These are phyloP conservation scores for Macadamia tetraphylla DNA, from an alignment of 164 flowering plant species.

Conservation along the genomic window DNA sequence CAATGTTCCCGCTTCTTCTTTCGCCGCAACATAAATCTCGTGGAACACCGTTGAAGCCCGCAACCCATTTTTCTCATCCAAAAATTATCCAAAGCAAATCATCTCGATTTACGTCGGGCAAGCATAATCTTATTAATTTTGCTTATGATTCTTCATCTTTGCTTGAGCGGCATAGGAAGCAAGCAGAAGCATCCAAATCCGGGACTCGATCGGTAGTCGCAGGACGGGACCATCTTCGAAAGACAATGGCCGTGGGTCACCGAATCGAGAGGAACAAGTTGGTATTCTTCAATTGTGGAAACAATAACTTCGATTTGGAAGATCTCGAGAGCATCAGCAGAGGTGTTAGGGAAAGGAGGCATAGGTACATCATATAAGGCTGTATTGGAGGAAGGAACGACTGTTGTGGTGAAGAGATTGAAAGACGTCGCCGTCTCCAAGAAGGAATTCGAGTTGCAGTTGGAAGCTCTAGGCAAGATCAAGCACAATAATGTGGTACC, in stretches of 20 bases:
- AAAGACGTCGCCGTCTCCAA: too few relatives aligned
- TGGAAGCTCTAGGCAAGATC: too few relatives aligned
- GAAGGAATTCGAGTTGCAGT: too few relatives aligned
- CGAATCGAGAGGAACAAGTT: constrained; percentile 77
- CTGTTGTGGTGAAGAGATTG: too few relatives aligned
- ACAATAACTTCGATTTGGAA: too few relatives aligned
- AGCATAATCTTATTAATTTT: not conserved
- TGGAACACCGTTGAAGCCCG: constrained; percentile 8
- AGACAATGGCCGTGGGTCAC: constrained; percentile 57
- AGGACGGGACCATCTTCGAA: constrained; percentile 69
- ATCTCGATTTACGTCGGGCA: not conserved
- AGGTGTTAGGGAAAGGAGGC: too few relatives aligned
- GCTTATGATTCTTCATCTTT: not conserved
- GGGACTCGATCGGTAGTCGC: constrained; percentile 5
- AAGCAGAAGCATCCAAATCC: not conserved
- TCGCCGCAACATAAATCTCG: not conserved
- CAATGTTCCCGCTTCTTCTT: constrained; percentile 2
- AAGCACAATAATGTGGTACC: too few relatives aligned
- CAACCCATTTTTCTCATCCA: not conserved
- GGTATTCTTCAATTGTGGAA: constrained; percentile 69
- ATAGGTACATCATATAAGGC: too few relatives aligned
- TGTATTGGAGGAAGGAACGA: too few relatives aligned
- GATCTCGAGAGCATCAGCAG: too few relatives aligned
- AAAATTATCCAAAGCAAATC: constrained; percentile 1
- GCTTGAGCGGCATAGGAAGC: constrained; percentile 9